Evolutionary conservation across 139 green algal genomes (phyloP), one percentile per base, ranked within the genome.

Genomic region (Chlorella sp.): DNA sequence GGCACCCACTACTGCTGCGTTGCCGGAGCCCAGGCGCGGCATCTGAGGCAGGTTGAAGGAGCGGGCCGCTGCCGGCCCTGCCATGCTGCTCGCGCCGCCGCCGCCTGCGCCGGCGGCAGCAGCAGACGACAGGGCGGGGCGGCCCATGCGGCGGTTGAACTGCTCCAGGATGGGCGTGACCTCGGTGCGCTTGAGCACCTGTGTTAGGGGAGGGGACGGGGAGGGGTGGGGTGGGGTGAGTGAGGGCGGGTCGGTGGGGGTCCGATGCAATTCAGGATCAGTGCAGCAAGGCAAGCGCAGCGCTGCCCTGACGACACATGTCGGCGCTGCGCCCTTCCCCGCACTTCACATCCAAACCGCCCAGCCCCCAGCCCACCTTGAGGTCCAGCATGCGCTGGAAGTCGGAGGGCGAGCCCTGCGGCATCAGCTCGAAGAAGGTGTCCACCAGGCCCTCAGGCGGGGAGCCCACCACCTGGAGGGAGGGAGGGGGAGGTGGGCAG

Each of bases 311-410:
- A 65, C 13, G 19, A 65, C 19, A 65, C 19, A 24, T 22, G 8
- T 30, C 32, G 58, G n/a, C n/a, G n/a, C n/a, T n/a, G n/a, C n/a
- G n/a, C n/a, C n/a, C n/a, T n/a, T n/a, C n/a, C n/a, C n/a, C n/a
- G n/a, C n/a, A n/a, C n/a, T n/a, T n/a, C n/a, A n/a, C n/a, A n/a
- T n/a, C n/a, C n/a, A n/a, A n/a, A n/a, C n/a, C n/a, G n/a, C n/a
- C n/a, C n/a, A n/a, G n/a, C 22, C 8, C 77, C 40, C 9, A 2
- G 0, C 73, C 2, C 44, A 85, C 94, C 89, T 97, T 97, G 58
- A 97, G 88, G 56, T 97, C 94, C 9, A 94, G 78, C 24, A 96
- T 93, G 65, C 85, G 83, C 36, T 93, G 90, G 83, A 95, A 97
- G 80, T 96, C 93, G 2, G 84, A 81, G 43, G 90, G 51, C 3